Conservation (phyloP, 208 protist species). For the Acanthamoeba culbertsoni region DNA sequence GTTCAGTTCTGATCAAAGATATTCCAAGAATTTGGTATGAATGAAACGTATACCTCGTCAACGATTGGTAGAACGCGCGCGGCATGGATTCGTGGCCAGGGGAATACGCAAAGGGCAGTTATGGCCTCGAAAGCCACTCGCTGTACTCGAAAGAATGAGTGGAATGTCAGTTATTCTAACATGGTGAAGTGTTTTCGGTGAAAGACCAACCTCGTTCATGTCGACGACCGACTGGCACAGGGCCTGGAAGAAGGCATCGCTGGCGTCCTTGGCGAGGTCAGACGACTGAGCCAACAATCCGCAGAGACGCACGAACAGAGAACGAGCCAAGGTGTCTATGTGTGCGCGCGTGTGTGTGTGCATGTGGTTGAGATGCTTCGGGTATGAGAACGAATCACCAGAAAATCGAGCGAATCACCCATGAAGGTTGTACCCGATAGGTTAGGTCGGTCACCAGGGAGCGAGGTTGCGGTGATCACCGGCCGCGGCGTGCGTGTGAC, state of each 20-base stretch:
- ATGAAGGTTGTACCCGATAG: not conserved
- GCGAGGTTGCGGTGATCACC: not conserved
- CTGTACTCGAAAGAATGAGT: not conserved
- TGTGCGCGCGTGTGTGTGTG: no score
- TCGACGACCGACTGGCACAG: slow-evolving; percentile 13
- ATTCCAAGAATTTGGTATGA: not conserved
- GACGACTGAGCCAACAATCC: not conserved
- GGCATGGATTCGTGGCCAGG: not conserved
- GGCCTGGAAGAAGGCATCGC: slow-evolving; percentile 8
- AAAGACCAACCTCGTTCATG: not conserved
- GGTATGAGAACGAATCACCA: not conserved
- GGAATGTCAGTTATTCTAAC: no score
- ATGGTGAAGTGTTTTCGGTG: no score
- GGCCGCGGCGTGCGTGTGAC: not conserved
- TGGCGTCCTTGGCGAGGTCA: not conserved
- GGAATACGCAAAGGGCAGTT: not conserved
- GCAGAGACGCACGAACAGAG: not conserved
- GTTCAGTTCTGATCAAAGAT: not conserved
- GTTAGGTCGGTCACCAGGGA: not conserved
- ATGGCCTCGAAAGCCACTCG: slow-evolving; percentile 31
- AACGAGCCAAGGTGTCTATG: not conserved
- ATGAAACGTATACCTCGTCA: not conserved
- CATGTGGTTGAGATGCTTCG: not conserved
- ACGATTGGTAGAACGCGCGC: not conserved
- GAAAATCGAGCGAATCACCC: no score